Conservation (phyloP, 23 red algal species). For the Gracilaria gracilis region DNA sequence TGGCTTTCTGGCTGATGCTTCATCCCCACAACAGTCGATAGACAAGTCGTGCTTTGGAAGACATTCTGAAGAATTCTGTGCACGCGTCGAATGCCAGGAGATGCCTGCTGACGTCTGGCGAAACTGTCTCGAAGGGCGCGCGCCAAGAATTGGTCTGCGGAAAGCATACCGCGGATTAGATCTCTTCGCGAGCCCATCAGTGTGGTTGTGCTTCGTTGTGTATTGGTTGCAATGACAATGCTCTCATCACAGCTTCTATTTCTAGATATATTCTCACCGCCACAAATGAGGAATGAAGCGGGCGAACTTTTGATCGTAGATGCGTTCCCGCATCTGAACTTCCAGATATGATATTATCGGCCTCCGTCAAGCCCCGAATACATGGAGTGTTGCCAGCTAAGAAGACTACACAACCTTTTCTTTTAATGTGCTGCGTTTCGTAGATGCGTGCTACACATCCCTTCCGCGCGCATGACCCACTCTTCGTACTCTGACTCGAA, state of each 20-base stretch:
- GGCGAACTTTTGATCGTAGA: not conserved
- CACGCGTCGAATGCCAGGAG: too few relatives aligned
- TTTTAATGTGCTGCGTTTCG: not conserved
- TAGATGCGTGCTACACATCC: not conserved
- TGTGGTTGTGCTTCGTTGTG: not conserved
- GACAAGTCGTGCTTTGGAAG: not conserved
- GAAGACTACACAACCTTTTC: not conserved
- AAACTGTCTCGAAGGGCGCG: not conserved
- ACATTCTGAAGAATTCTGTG: too few relatives aligned
- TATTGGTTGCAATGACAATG: not conserved
- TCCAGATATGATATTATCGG: too few relatives aligned
- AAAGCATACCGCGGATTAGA: not conserved
- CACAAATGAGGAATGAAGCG: not conserved
- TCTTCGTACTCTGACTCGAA: not conserved
- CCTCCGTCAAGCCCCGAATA: too few relatives aligned
- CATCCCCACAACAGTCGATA: not conserved
- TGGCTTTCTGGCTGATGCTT: not conserved
- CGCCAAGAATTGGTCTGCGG: not conserved
- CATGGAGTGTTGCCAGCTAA: too few relatives aligned
- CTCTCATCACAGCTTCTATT: not conserved
- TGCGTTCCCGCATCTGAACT: too few relatives aligned
- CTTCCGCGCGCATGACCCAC: not conserved
- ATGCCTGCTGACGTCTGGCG: not conserved
- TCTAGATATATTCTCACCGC: not conserved
- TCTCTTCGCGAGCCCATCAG: not conserved